Percentiles rank a stretch among this genome's conserved stretches.
phyloP scores from a whole-genome alignment of 257 asterid species.

The Solanum chilense region DNA sequence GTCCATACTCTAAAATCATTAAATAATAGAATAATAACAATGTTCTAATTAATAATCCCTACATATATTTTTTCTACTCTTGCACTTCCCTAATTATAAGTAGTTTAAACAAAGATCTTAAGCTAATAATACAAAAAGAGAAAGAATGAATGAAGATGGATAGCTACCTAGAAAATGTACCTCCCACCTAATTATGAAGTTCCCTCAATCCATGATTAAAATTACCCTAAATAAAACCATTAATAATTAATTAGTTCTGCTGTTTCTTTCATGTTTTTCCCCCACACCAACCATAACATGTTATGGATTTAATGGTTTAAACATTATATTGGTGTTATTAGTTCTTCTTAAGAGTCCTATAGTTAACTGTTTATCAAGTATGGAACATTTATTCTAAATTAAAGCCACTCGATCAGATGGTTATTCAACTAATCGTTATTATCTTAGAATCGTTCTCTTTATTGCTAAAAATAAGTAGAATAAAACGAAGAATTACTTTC shows the following conservation, averaged over 20 bases:
- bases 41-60: neutral
- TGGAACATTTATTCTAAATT: neutral
- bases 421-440: neutral
- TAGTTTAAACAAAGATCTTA: neutral
- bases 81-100: neutral
- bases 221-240: constrained; percentile 10
- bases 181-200: constrained; percentile 60
- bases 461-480: neutral
- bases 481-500: neutral
- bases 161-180: constrained; percentile 25
- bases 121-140: constrained; percentile 23
- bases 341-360: neutral
- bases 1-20: neutral
- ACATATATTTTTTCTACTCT: neutral
- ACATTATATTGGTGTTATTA: constrained; percentile 12
- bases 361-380: neutral
- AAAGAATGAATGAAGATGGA: constrained; percentile 6
- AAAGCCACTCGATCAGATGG: neutral
- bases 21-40: neutral
- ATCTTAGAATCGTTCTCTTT: neutral
- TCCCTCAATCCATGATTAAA: constrained; percentile 1
- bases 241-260: constrained; percentile 23
- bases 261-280: constrained; percentile 34
- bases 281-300: constrained; percentile 15
- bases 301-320: neutral